Conservation (phyloP, 306 rosid species). For the Astragalus membranaceus region DNA sequence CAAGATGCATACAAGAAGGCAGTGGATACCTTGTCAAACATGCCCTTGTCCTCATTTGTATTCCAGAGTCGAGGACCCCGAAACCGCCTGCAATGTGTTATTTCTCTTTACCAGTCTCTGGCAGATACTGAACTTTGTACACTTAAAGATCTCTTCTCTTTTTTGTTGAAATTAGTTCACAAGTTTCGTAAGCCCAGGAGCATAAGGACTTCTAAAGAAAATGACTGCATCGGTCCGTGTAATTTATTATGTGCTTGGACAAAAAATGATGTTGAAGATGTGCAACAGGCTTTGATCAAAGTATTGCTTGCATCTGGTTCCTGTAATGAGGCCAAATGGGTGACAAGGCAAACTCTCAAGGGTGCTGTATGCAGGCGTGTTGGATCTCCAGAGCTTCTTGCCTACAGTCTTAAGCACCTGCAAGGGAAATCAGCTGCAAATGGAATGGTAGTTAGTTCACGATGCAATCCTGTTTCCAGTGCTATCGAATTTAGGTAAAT, state of each 20-base stretch:
- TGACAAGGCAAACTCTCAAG: constrained; percentile 44
- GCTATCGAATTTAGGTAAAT: constrained; percentile 56
- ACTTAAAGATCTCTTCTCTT: constrained; percentile 56
- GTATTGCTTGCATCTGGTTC: constrained; percentile 39
- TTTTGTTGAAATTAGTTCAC: constrained; percentile 26
- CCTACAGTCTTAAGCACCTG: constrained; percentile 50
- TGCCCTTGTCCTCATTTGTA: constrained; percentile 35
- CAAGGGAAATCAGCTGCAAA: constrained; percentile 40
- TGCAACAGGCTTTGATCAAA: constrained; percentile 48
- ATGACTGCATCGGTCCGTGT: constrained; percentile 2
- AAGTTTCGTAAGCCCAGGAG: constrained; percentile 15
- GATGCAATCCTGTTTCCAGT: constrained; percentile 41
- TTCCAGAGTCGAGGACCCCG: constrained; percentile 38
- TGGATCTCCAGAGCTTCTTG: constrained; percentile 54
- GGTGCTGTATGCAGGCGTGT: constrained; percentile 42
- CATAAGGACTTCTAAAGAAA: not conserved
- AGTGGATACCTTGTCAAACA: constrained; percentile 35
- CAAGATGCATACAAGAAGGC: constrained; percentile 46
- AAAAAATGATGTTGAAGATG: constrained; percentile 43
- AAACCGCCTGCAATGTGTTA: constrained; percentile 39
- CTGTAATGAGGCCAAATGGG: constrained; percentile 37
- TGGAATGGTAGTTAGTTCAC: constrained; percentile 40
- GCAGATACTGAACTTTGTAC: constrained; percentile 37
- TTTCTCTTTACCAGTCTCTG: constrained; percentile 53
- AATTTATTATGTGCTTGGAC: constrained; percentile 44